Conservation (phyloP, 2,329 filamentous ascomycete genomes). For the Xylariaceae sp. region DNA sequence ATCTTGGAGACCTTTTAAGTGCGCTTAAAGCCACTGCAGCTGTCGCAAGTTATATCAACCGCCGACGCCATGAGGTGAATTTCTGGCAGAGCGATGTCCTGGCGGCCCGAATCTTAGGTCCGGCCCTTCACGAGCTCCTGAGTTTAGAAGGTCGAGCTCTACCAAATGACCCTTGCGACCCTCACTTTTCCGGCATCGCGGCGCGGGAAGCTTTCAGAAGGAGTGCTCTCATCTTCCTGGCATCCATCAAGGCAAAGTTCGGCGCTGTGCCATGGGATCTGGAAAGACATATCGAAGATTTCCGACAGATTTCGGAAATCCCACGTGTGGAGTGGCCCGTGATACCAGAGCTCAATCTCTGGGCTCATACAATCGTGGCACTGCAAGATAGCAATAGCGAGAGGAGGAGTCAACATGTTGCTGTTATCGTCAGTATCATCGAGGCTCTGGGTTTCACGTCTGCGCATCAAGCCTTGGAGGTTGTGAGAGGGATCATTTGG, state of each 20-base stretch:
- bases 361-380: conserved; percentile 27
- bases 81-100: conserved; percentile 29
- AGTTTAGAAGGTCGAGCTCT: conserved; percentile 25
- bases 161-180: conserved; percentile 15
- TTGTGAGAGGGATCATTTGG: conserved; percentile 29
- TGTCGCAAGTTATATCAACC: conserved; percentile 28
- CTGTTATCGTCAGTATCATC: conserved; percentile 27
- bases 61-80: conserved; percentile 3
- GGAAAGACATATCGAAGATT: conserved; percentile 24
- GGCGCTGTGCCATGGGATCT: conserved; percentile 23
- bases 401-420: conserved; percentile 23
- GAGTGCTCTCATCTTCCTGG: conserved; percentile 27
- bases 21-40: conserved; percentile 25
- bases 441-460: conserved; percentile 18
- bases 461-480: conserved; percentile 19
- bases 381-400: conserved; percentile 21
- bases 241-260: conserved; percentile 23
- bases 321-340: conserved; percentile 26
- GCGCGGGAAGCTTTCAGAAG: conserved; percentile 28
- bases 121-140: conserved; percentile 26
- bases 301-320: conserved; percentile 27
- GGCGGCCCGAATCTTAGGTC: conserved; percentile 23
- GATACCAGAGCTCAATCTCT: conserved; percentile 31
- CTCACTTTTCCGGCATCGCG: conserved; percentile 21
- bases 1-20: conserved; percentile 23